Conservation (phyloP, 2,329 filamentous ascomycete genomes). For the Cladosporium phlei region DNA sequence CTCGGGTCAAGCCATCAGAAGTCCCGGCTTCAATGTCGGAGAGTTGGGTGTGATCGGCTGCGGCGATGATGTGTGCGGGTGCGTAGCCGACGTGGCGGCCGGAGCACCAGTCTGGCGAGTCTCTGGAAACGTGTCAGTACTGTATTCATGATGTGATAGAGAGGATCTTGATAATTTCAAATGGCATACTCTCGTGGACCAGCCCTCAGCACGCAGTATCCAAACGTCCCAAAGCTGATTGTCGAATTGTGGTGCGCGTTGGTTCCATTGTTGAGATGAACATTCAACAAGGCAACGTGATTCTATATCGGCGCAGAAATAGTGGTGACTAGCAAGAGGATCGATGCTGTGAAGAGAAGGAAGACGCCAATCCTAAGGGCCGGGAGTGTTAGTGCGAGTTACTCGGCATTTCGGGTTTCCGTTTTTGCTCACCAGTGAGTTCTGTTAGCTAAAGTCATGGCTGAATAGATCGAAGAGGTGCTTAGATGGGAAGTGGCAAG, state of each 20-base stretch:
- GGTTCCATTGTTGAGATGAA: conserved; percentile 43
- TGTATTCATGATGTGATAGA: no score
- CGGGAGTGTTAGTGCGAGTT: neutral
- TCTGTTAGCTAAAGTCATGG: neutral
- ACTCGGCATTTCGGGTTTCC: neutral
- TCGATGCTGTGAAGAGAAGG: conserved; percentile 51
- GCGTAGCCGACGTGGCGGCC: conserved; percentile 52
- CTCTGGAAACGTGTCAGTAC: conserved; percentile 14
- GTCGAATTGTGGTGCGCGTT: conserved; percentile 30
- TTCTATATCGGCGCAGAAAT: conserved; percentile 58
- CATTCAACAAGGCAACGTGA: conserved; percentile 50
- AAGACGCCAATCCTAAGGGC: conserved; percentile 52
- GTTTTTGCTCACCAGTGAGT: conserved; percentile 2
- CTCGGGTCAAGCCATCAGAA: conserved; percentile 49
- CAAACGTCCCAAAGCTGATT: conserved; percentile 57
- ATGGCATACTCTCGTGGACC: conserved; percentile 3
- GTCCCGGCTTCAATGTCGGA: conserved; percentile 42
- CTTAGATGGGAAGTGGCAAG: no score
- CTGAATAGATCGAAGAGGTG: neutral
- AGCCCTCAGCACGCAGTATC: conserved; percentile 47
- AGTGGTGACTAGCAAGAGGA: conserved; percentile 55
- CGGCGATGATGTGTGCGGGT: conserved; percentile 44
- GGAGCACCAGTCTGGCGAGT: conserved; percentile 44
- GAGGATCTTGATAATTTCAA: neutral
- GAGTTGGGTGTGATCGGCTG: conserved; percentile 38